Evolutionary conservation across 208 protist species (phyloP).

Genomic region (Crithidia mellificae): DNA sequence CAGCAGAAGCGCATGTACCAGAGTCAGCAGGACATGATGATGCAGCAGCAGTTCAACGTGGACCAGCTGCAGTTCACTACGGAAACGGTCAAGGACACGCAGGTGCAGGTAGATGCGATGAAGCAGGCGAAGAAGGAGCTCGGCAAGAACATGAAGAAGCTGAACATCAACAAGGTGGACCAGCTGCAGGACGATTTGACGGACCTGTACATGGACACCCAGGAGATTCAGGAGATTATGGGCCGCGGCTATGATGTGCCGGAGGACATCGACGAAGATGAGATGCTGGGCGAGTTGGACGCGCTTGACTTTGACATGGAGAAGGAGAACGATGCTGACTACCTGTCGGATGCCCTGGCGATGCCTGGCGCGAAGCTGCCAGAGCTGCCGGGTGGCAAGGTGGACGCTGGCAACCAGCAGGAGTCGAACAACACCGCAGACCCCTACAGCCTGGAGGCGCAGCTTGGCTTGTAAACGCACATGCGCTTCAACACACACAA

Average conservation of each 20-base stretch:
- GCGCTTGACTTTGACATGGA: slow-evolving; percentile 86
- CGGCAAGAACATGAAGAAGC: slow-evolving; percentile 84
- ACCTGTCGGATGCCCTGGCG: slow-evolving; percentile 82
- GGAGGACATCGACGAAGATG: slow-evolving; percentile 93
- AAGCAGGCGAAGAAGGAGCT: slow-evolving; percentile 88
- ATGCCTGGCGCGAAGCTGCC: slow-evolving; percentile 65
- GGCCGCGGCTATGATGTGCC: slow-evolving; percentile 88
- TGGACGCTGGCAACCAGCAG: slow-evolving; percentile 32
- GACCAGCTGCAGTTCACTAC: slow-evolving; percentile 93
- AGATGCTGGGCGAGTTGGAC: slow-evolving; percentile 89
- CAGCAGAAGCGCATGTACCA: slow-evolving; percentile 94
- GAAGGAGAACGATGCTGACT: slow-evolving; percentile 73
- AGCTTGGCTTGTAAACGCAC: slow-evolving; percentile 73
- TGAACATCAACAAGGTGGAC: slow-evolving; percentile 87
- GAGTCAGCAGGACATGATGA: slow-evolving; percentile 87
- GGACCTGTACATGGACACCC: slow-evolving; percentile 89
- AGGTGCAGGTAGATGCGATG: slow-evolving; percentile 87
- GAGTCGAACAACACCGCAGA: slow-evolving; percentile 56
- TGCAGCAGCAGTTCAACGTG: slow-evolving; percentile 93
- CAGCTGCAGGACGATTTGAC: slow-evolving; percentile 89
- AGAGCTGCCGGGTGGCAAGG: slow-evolving; percentile 45
- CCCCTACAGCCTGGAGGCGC: slow-evolving; percentile 83
- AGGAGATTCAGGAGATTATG: slow-evolving; percentile 94
- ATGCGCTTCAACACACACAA: neutral
- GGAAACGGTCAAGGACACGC: slow-evolving; percentile 91